phyloP scores from a whole-genome alignment of 805 yeast species.

The Metschnikowia dekortorum region DNA sequence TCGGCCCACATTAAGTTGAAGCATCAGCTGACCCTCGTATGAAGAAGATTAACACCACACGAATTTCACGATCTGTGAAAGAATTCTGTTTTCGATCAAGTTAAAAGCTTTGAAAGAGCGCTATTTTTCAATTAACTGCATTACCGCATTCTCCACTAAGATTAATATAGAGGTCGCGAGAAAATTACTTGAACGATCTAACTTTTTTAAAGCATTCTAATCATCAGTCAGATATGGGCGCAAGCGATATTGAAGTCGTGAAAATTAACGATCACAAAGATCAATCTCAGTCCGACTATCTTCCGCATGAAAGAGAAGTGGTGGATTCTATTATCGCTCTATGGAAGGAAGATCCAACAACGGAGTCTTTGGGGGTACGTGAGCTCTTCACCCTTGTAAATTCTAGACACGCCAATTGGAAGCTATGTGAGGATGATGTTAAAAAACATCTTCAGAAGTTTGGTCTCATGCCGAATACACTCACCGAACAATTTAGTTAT shows the following conservation, averaged over 20 bases:
- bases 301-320: slow-evolving; percentile 57
- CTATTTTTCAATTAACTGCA: too few species aligned
- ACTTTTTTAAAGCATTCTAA: not conserved
- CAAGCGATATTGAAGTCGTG: slow-evolving; percentile 28
- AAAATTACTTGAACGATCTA: not conserved
- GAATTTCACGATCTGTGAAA: too few species aligned
- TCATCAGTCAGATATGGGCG: not conserved
- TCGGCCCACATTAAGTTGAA: too few species aligned
- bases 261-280: slow-evolving; percentile 31
- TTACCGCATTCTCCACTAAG: too few species aligned
- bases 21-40: not conserved
- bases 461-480: slow-evolving; percentile 41
- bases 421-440: slow-evolving; percentile 54
- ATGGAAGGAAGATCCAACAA: slow-evolving; percentile 65
- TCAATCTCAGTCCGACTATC: slow-evolving; percentile 22
- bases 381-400: slow-evolving; percentile 52
- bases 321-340: slow-evolving; percentile 56
- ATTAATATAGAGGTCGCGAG: not conserved
- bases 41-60: not conserved
- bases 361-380: slow-evolving; percentile 53
- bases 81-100: too few species aligned
- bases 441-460: slow-evolving; percentile 49
- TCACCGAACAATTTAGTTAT: slow-evolving; percentile 43
- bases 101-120: too few species aligned
- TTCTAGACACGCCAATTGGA: slow-evolving; percentile 55